Conservation (phyloP, 805 yeast species). For the Priceomyces castillae region DNA sequence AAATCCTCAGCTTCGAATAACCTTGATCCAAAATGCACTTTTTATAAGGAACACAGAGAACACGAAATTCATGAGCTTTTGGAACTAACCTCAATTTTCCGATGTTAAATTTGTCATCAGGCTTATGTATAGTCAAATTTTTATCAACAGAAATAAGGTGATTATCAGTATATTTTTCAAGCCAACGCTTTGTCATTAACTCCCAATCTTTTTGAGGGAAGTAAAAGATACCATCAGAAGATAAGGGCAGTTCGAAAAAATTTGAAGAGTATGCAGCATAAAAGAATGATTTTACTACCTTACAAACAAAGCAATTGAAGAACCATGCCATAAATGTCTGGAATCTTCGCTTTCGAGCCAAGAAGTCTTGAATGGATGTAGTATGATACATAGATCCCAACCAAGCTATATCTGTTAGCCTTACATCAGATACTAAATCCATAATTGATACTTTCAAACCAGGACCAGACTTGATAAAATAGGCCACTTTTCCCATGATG, state of each 20-base stretch:
- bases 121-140: background rate
- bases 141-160: slow-evolving; percentile 24
- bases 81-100: slow-evolving; percentile 57
- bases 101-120: slow-evolving; percentile 14
- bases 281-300: slow-evolving; percentile 53
- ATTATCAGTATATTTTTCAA: slow-evolving; percentile 37
- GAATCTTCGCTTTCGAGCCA: slow-evolving; percentile 35
- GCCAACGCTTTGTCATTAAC: slow-evolving; percentile 39
- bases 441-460: slow-evolving; percentile 33
- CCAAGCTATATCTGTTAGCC: slow-evolving; percentile 54
- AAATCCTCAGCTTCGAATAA: slow-evolving; percentile 14
- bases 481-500: slow-evolving; percentile 35
- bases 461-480: slow-evolving; percentile 35
- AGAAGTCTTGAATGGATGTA: slow-evolving; percentile 42
- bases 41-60: slow-evolving; percentile 52
- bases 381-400: slow-evolving; percentile 31
- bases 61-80: slow-evolving; percentile 56
- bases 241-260: slow-evolving; percentile 27
- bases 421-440: slow-evolving; percentile 34
- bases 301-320: slow-evolving; percentile 43
- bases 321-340: slow-evolving; percentile 57
- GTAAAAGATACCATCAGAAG: slow-evolving; percentile 33
- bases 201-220: slow-evolving; percentile 64
- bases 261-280: slow-evolving; percentile 55
- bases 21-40: background rate